These are phyloP conservation scores for Ustanciosporium gigantosporum DNA, from an alignment of 1,284 basidiomycete species.

Conservation along the genomic window DNA sequence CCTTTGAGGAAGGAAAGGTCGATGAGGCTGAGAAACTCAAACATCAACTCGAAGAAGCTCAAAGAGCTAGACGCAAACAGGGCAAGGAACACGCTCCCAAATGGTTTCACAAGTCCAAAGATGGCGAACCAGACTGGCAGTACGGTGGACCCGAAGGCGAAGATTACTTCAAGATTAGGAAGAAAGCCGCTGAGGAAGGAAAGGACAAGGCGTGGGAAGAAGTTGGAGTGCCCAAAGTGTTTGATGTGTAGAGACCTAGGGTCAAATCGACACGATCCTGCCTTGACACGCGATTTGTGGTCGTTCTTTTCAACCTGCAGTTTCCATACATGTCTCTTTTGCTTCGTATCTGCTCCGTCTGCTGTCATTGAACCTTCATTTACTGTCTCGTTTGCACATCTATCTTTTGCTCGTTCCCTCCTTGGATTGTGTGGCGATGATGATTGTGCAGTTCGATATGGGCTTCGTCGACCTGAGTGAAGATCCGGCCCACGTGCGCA, in stretches of 20 bases:
- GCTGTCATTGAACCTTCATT: no score
- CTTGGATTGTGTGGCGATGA: no score
- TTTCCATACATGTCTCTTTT: no score
- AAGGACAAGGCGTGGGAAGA: conserved; percentile 11
- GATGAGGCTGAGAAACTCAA: conserved; percentile 79
- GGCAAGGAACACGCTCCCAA: conserved; percentile 29
- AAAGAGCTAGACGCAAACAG: conserved; percentile 60
- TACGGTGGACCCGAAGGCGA: conserved; percentile 45
- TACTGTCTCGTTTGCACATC: no score
- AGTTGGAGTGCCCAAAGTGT: conserved; percentile 13
- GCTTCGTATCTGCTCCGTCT: no score
- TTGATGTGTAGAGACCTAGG: conserved; percentile 35
- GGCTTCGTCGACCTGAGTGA: no score
- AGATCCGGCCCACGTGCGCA: no score
- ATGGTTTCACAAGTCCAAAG: conserved; percentile 52
- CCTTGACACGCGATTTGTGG: background rate
- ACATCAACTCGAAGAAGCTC: conserved; percentile 70
- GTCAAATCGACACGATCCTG: background rate
- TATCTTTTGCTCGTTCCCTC: no score
- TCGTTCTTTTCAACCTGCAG: no score
- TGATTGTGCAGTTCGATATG: no score
- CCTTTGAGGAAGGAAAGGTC: conserved; percentile 78
- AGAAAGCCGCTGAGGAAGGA: conserved; percentile 13
- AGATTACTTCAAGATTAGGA: conserved; percentile 41
- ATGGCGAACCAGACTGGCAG: conserved; percentile 41